A percentile compares a stretch with the other conserved stretches of the same genome.
These are phyloP conservation scores for Myxozyma monticola DNA, from an alignment of 805 yeast genomes.

Conservation along the genomic window DNA sequence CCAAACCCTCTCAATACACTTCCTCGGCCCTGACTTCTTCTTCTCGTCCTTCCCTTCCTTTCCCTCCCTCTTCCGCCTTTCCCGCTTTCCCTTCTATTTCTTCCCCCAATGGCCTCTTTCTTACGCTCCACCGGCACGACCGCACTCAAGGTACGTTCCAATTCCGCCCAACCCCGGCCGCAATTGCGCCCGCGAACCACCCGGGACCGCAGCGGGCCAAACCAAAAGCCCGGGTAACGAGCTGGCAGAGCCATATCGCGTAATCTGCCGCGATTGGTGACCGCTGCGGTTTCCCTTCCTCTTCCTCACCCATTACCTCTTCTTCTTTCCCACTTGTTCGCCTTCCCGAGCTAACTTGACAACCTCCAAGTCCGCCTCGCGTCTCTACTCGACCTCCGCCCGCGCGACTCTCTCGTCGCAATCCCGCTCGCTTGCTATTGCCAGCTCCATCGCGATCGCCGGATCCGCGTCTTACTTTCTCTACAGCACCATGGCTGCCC, in stretches of 20 bases:
- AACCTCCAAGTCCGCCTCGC: conserved; percentile 5
- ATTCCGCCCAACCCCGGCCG: no score
- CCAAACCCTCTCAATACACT: neutral
- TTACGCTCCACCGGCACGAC: conserved; percentile 9
- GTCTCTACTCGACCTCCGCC: conserved; percentile 11
- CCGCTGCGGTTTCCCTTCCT: neutral
- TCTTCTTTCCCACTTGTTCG: neutral
- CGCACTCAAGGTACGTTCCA: conserved; percentile 8
- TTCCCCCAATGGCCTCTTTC: conserved; percentile 9
- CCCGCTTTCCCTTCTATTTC: neutral
- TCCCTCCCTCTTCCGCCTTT: neutral
- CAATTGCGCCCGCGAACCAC: no score
- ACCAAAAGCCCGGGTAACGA: no score
- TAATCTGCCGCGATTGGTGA: neutral
- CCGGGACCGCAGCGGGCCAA: no score
- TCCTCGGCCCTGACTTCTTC: neutral
- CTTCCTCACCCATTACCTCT: neutral
- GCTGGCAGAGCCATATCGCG: neutral
- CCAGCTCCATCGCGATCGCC: conserved; percentile 21
- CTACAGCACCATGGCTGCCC: conserved; percentile 22
- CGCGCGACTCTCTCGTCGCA: neutral
- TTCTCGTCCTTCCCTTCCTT: neutral
- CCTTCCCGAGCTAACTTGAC: no score
- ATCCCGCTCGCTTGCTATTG: conserved; percentile 2
- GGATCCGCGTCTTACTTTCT: conserved; percentile 17